These are phyloP conservation scores for Torulaspora pretoriensis DNA, from an alignment of 1,139 yeast species.

Conservation along the genomic window DNA sequence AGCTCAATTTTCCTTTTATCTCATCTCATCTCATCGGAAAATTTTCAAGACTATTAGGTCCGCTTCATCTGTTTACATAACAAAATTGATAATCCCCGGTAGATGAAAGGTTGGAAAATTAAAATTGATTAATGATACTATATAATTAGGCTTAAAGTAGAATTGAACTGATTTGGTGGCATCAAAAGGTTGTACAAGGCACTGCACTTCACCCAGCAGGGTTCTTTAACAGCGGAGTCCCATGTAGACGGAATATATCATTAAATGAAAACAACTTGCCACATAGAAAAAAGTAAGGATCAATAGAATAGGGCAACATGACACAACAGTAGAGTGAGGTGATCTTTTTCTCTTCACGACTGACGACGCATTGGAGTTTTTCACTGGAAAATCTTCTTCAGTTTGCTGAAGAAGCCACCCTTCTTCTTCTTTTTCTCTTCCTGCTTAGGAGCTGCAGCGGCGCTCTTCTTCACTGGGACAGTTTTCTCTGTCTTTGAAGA, in stretches of 20 bases:
- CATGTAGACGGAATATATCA: background rate
- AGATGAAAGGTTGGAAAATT: background rate
- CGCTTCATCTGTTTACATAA: background rate
- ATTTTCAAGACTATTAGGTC: slow-evolving; percentile 14
- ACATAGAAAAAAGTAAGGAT: background rate
- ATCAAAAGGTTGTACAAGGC: background rate
- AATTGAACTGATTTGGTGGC: background rate
- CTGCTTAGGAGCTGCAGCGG: slow-evolving; percentile 10
- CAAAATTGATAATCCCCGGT: background rate
- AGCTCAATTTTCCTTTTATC: too few species aligned
- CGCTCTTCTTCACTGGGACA: slow-evolving; percentile 6
- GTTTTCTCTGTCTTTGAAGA: slow-evolving; percentile 10
- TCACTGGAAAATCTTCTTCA: slow-evolving; percentile 42
- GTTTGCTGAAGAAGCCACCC: slow-evolving; percentile 44
- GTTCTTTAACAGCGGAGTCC: background rate
- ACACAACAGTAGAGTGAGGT: background rate
- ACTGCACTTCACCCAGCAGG: background rate
- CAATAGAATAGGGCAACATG: background rate
- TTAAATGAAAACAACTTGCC: background rate
- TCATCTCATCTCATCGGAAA: slow-evolving; percentile 18
- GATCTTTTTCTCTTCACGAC: background rate
- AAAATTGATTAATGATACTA: background rate
- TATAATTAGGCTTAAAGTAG: background rate
- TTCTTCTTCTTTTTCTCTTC: slow-evolving; percentile 41
- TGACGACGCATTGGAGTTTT: background rate